Evolutionary conservation across 1,139 yeast genomes (phyloP), one percentile per base, ranked within the genome.

Genomic region (Debaryomycetaceae sp.): DNA sequence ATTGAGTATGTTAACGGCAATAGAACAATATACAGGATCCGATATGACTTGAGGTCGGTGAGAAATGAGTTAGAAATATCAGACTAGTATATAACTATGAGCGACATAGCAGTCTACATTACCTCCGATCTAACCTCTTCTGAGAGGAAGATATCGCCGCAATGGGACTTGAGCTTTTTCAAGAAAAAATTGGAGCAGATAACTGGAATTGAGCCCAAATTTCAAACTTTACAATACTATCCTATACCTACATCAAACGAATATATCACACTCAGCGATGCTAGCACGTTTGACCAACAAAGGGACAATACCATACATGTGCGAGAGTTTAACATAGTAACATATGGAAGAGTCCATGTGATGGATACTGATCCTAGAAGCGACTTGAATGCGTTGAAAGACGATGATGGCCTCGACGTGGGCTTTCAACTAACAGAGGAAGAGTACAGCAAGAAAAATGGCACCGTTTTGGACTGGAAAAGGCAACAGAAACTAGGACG

Each of bases 391-490:
- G 69, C 69, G 35, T 58, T 76, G 52, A 63, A 48, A 5, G 59
- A 66, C 5, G 66, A 63, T 6, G 61, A 58, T 11, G 75, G 69
- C 36, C 59, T 65, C 6, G 65, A 69, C 1, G 76, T 73, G 48
- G 72, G 67, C 24, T 88, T 76, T 59, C 71, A 78, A 50, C 67
- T 88, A 60, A 68, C 83, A 6, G 88, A 84, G 41, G 83, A 76
- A 42, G 89, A 83, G 39, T 91, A 91, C 60, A 83, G 76, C 36
- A 69, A 70, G 44, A 69, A 86, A 44, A 46, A 64, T 4, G 80
- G 84, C 45, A 75, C 93, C 0, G 95, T 88, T 3, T 73, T 85
- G 48, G 75, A 75, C 42, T 91, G 96, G 96, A 90, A 90, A 63
- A 74, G 75, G 48, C 66, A 73, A 37, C 75, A 86, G 51, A 65